A percentile compares a stretch with the other conserved stretches of the same genome.
Conservation (phyloP, 1,139 yeast species). For the Suhomyces bribrorum region DNA sequence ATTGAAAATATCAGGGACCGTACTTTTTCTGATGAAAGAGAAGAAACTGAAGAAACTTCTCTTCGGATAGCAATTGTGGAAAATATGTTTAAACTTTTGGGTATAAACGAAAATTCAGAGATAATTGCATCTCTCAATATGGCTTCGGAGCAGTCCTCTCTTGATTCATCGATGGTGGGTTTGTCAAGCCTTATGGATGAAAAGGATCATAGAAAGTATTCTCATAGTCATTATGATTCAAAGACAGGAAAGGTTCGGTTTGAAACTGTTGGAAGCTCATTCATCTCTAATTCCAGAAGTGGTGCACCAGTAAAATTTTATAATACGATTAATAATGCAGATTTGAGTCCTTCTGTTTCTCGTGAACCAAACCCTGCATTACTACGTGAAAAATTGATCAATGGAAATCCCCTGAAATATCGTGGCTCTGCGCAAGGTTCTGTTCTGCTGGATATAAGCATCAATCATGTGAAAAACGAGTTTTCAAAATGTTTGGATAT, state of each 20-base stretch:
- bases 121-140: slow-evolving; percentile 10
- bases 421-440: not conserved
- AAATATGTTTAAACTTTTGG: slow-evolving; percentile 70
- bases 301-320: slow-evolving; percentile 29
- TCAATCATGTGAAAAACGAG: slow-evolving; percentile 58
- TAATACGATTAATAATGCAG: slow-evolving; percentile 30
- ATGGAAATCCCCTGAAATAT: not conserved
- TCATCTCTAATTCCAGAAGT: slow-evolving; percentile 14
- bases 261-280: slow-evolving; percentile 23
- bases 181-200: slow-evolving; percentile 27
- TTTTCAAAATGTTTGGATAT: slow-evolving; percentile 66
- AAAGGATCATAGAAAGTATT: slow-evolving; percentile 11
- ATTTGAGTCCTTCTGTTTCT: slow-evolving; percentile 3
- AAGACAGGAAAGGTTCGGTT: slow-evolving; percentile 20
- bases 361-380: not conserved
- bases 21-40: slow-evolving; percentile 57
- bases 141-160: slow-evolving; percentile 24
- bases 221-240: slow-evolving; percentile 21
- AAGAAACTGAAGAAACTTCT: slow-evolving; percentile 76
- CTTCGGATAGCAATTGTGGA: slow-evolving; percentile 72
- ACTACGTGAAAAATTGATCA: not conserved
- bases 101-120: slow-evolving; percentile 50
- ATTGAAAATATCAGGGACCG: slow-evolving; percentile 34
- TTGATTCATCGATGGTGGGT: slow-evolving; percentile 32
- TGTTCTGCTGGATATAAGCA: slow-evolving; percentile 2